Evolutionary conservation across 768 basidiomycete genomes (phyloP).

Genomic region (Leccinum barrowsii): DNA sequence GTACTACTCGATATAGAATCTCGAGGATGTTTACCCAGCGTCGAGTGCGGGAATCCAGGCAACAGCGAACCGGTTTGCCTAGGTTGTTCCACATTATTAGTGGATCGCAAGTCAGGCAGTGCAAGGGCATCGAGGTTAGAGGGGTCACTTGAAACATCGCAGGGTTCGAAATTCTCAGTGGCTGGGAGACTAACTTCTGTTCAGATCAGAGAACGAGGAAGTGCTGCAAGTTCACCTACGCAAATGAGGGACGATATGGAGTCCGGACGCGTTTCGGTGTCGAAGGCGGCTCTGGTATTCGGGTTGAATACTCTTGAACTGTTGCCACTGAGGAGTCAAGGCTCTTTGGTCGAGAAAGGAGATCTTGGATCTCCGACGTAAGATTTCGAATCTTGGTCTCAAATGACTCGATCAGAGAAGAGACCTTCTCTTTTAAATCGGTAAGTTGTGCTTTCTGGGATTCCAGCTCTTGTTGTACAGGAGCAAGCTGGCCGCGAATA

Average conservation of each 20-base stretch:
- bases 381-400: constrained; percentile 38
- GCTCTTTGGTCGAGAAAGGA: constrained; percentile 22
- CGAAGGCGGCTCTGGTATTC: constrained; percentile 30
- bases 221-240: constrained; percentile 17
- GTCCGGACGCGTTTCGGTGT: constrained; percentile 34
- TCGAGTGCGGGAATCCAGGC: constrained; percentile 41
- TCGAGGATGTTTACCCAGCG: constrained; percentile 66
- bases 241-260: constrained; percentile 23
- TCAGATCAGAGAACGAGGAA: constrained; percentile 13
- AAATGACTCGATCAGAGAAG: constrained; percentile 29
- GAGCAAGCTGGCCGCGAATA: constrained; percentile 39
- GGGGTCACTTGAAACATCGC: constrained; percentile 20
- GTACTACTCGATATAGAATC: constrained; percentile 45
- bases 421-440: constrained; percentile 30
- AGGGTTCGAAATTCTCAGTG: constrained; percentile 17
- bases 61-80: constrained; percentile 19
- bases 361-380: constrained; percentile 32
- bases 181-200: constrained; percentile 15
- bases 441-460: constrained; percentile 44
- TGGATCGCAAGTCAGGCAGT: constrained; percentile 9
- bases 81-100: constrained; percentile 9
- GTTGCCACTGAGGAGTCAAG: constrained; percentile 7
- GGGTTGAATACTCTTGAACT: constrained; percentile 15
- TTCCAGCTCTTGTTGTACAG: constrained; percentile 49
- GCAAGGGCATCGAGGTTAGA: constrained; percentile 16